Base-by-base conservation (phyloP, 208 protist genomes). In the Baffinella frigidus region DNA sequence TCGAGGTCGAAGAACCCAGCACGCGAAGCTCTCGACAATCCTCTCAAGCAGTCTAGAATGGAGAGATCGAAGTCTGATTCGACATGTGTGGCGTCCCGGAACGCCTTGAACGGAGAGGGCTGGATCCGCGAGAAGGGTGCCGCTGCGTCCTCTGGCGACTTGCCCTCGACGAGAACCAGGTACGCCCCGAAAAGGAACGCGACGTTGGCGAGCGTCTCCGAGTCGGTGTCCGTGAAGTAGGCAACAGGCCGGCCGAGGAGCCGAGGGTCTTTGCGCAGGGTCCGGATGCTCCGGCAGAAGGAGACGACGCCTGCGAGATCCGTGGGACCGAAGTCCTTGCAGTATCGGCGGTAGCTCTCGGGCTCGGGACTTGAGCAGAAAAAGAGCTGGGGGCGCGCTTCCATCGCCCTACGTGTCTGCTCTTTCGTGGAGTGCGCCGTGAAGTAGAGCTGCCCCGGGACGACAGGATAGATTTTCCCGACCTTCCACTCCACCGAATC, bases 221-320 rank as follows among this genome's bases (percentile, higher is more conserved):
- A 20, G 50, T 87, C 44, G 17, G n/a, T 9, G n/a, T 87, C 77
- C 20, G 27, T 36, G 77, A 61, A 87, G 50, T 87, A 87, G 38
- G 61, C 77, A 3, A 87, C 39, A 7, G 0, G 38, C 2, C 77
- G 36, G 14, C 1, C 61, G 20, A 20, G 20, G 24, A 87, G 77
- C 27, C 77, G 77, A n/a, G 44, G 44, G 30, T 87, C 77, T 10
- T 61, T 2, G 9, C 45, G 4, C n/a, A 24, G 2, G 3, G 45
- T 43, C 0, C 38, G 36, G 39, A 87, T 87, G 41, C 33, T 33
- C 27, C 38, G 30, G 77, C 77, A 87, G 77, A 87, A 87, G 9
- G 30, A 0, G 1, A 44, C 27, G 39, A 87, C 77, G 3, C 20
- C 77, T 27, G 10, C 71, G 7, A 80, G 27, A 27, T 80, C 41